Evolutionary conservation across 257 asterid species (phyloP).

Genomic region (Henckelia pumila): DNA sequence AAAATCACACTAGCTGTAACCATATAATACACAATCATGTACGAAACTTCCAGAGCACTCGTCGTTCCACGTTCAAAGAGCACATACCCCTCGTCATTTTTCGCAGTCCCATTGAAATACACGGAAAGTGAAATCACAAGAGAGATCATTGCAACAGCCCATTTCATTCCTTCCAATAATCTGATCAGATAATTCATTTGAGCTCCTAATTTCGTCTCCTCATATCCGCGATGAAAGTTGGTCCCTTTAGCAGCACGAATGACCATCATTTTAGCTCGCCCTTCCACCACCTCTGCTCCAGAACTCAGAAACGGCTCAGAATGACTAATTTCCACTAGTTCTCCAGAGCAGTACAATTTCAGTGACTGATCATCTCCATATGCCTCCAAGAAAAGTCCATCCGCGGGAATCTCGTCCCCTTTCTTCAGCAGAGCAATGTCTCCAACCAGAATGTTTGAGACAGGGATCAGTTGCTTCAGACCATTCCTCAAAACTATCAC

Average conservation of each 20-base stretch:
- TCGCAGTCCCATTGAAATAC: background rate
- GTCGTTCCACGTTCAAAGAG: background rate
- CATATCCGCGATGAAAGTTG: background rate
- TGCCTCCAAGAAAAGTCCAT: slow-evolving; percentile 23
- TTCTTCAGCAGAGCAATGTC: slow-evolving; percentile 22
- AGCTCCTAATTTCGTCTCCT: background rate
- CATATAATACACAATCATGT: background rate
- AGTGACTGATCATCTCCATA: slow-evolving; percentile 22
- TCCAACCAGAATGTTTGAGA: background rate
- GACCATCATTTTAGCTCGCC: slow-evolving; percentile 20
- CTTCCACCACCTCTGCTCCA: slow-evolving; percentile 16
- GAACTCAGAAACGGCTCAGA: slow-evolving; percentile 17
- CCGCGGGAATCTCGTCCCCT: slow-evolving; percentile 28
- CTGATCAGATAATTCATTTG: background rate
- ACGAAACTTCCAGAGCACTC: background rate
- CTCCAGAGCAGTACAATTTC: background rate
- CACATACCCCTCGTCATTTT: background rate
- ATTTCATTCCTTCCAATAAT: background rate
- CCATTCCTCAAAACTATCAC: slow-evolving; percentile 20
- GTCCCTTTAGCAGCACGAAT: slow-evolving; percentile 17
- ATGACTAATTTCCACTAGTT: slow-evolving; percentile 3
- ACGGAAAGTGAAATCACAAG: background rate
- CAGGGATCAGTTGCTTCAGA: background rate
- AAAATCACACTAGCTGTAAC: background rate
- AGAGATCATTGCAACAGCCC: background rate